phyloP scores from a whole-genome alignment of 1,139 yeast species.

The Yamadazyma songkhlaensis region DNA sequence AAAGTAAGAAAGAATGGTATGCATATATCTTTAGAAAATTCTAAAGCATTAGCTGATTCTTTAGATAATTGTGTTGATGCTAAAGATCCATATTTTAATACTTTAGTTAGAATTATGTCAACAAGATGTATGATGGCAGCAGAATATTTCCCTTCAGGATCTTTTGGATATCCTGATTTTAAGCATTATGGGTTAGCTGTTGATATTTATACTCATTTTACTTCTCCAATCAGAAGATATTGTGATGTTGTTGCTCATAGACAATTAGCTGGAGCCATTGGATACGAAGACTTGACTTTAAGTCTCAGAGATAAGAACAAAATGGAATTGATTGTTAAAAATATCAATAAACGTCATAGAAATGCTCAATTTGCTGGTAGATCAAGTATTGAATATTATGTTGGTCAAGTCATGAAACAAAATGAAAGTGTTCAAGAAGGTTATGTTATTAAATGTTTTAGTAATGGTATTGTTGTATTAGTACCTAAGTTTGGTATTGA shows the following conservation, averaged over 20 bases:
- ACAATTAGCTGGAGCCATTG: constrained; percentile 96
- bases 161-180: constrained; percentile 88
- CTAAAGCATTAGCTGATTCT: constrained; percentile 91
- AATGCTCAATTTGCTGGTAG: constrained; percentile 99
- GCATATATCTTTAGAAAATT: constrained; percentile 76
- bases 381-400: constrained; percentile 95
- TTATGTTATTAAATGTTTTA: constrained; percentile 85
- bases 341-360: constrained; percentile 91
- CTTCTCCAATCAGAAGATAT: constrained; percentile 96
- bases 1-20: constrained; percentile 75
- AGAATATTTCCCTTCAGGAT: constrained; percentile 94
- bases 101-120: constrained; percentile 92
- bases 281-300: constrained; percentile 79
- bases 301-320: constrained; percentile 84
- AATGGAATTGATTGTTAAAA: constrained; percentile 86
- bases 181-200: constrained; percentile 97
- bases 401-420: constrained; percentile 93
- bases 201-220: constrained; percentile 96
- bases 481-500: constrained; percentile 99
- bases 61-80: constrained; percentile 83
- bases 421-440: constrained; percentile 79
- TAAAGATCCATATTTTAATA: constrained; percentile 86
- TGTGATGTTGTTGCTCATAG: constrained; percentile 98
- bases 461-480: constrained; percentile 90
- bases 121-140: constrained; percentile 99